A percentile compares a stretch with the other conserved stretches of the same genome.
Conservation (phyloP, 2,329 filamentous ascomycete species). For the Sporothrix sp. region DNA sequence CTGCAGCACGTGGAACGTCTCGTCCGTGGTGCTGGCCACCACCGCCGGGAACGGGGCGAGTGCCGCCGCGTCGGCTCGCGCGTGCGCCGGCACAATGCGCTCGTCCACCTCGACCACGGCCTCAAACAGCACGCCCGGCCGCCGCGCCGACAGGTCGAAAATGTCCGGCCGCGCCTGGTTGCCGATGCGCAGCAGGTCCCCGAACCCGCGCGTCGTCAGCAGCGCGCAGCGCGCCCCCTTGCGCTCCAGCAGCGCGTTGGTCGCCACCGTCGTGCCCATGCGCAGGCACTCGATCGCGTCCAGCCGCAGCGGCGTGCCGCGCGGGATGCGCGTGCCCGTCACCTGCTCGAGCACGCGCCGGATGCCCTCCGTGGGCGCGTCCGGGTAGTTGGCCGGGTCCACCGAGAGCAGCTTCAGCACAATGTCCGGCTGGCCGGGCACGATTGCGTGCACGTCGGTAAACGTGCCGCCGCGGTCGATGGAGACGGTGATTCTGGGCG, state of each 20-base stretch:
- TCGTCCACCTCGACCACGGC: conserved; percentile 79
- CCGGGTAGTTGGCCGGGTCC: conserved; percentile 57
- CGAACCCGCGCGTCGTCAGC: conserved; percentile 79
- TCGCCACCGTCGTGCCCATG: conserved; percentile 93
- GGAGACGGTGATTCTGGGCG: conserved; percentile 7
- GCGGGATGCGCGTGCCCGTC: conserved; percentile 44
- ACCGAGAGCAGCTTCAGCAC: conserved; percentile 55
- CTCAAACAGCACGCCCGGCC: conserved; percentile 79
- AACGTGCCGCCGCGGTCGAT: conserved; percentile 15
- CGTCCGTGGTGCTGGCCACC: conserved; percentile 34
- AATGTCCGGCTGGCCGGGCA: conserved; percentile 26
- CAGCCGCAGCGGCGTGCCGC: conserved; percentile 42
- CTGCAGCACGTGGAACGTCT: conserved; percentile 51
- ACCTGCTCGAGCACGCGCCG: conserved; percentile 33
- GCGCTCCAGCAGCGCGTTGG: conserved; percentile 79
- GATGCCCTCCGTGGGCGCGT: conserved; percentile 62
- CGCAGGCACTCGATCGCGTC: conserved; percentile 30
- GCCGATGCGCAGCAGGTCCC: conserved; percentile 77
- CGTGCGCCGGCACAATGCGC: conserved; percentile 33
- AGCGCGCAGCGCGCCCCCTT: conserved; percentile 88
- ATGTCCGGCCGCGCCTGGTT: conserved; percentile 86
- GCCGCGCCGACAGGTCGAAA: conserved; percentile 77
- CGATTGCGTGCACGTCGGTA: conserved; percentile 20
- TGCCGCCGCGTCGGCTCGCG: conserved; percentile 25
- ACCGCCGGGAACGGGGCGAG: conserved; percentile 46